Conservation (phyloP, 148 eudicot species). For the Fagopyrum tataricum region DNA sequence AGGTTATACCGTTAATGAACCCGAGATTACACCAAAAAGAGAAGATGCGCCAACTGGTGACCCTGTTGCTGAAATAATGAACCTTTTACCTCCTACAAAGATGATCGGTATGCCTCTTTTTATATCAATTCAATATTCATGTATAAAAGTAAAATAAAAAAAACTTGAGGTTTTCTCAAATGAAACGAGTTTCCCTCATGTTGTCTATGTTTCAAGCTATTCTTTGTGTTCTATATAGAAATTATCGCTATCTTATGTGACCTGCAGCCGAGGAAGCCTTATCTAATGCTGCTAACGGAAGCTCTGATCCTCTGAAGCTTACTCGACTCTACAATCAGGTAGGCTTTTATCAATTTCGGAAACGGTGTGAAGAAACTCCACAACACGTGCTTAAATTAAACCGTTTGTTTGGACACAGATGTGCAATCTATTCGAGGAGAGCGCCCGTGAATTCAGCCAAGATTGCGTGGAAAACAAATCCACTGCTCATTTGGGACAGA, state of each 20-base stretch:
- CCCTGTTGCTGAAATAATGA: slow-evolving; percentile 26
- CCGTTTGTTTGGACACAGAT: background rate
- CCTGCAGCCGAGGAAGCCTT: slow-evolving; percentile 13
- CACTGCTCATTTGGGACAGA: background rate
- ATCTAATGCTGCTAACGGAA: background rate
- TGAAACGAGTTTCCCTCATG: too few relatives aligned
- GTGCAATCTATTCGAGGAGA: slow-evolving; percentile 10
- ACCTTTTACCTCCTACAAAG: slow-evolving; percentile 45
- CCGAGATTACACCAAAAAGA: slow-evolving; percentile 38
- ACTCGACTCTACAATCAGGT: slow-evolving; percentile 13
- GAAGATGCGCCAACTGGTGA: slow-evolving; percentile 24
- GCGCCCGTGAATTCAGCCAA: background rate
- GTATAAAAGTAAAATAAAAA: background rate
- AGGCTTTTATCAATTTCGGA: background rate
- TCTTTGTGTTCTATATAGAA: background rate
- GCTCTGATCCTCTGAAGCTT: background rate
- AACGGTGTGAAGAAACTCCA: background rate
- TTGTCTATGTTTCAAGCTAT: background rate
- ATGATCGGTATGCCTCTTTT: slow-evolving; percentile 42
- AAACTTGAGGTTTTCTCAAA: background rate
- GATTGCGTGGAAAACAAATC: slow-evolving; percentile 8
- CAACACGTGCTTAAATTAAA: background rate
- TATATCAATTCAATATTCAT: background rate
- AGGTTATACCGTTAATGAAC: slow-evolving; percentile 46
- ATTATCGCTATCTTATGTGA: background rate